Percentiles rank a stretch among this genome's conserved stretches.
These are phyloP conservation scores for Penicillium sp. DNA, from an alignment of 2,329 filamentous ascomycete genomes.

Conservation along the genomic window DNA sequence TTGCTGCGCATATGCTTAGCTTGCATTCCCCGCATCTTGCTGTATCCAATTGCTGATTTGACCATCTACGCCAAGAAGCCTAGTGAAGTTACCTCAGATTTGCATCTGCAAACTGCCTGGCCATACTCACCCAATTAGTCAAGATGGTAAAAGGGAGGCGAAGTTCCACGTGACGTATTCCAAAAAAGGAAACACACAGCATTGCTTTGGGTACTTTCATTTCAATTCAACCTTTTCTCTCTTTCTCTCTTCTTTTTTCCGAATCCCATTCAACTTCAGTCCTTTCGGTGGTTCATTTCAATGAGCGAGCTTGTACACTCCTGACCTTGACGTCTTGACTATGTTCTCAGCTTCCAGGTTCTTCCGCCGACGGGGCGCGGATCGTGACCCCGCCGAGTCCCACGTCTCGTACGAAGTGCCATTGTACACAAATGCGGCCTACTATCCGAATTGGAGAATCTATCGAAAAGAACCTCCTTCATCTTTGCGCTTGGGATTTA, in stretches of 20 bases:
- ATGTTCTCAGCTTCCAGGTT: slow-evolving; percentile 23
- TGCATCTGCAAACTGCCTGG: not conserved
- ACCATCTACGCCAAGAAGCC: not conserved
- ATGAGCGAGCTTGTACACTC: not conserved
- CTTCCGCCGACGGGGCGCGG: slow-evolving; percentile 19
- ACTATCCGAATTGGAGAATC: slow-evolving; percentile 77
- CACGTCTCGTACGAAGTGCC: slow-evolving; percentile 36
- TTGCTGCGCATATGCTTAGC: slow-evolving; percentile 1
- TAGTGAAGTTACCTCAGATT: slow-evolving; percentile 2
- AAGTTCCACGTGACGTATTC: slow-evolving; percentile 21
- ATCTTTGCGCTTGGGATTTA: slow-evolving; percentile 69
- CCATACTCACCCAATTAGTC: not conserved
- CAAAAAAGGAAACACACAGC: slow-evolving; percentile 19
- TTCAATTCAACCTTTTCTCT: slow-evolving; percentile 4
- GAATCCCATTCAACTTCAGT: not conserved
- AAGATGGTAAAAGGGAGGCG: not conserved
- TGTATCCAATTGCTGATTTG: not conserved
- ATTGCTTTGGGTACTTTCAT: not conserved
- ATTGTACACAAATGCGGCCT: slow-evolving; percentile 66
- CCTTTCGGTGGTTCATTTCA: not conserved
- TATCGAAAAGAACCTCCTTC: slow-evolving; percentile 72
- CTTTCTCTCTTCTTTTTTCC: not conserved
- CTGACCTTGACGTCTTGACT: not conserved
- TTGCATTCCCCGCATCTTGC: slow-evolving; percentile 1
- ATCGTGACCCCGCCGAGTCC: slow-evolving; percentile 17